Evolutionary conservation across 768 basidiomycete genomes (phyloP).

Genomic region (Russula foetens): DNA sequence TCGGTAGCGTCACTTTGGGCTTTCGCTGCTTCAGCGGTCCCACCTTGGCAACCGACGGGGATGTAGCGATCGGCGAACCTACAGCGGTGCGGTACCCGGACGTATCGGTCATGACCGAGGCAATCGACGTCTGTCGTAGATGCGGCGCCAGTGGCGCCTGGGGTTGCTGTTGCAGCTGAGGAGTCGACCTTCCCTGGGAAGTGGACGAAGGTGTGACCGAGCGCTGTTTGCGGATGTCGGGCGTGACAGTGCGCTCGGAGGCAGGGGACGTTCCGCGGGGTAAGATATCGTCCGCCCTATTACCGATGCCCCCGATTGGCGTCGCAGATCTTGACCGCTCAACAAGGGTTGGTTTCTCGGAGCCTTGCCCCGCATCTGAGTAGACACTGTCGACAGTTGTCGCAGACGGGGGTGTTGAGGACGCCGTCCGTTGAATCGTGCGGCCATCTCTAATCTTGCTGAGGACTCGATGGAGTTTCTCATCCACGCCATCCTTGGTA

Average conservation of each 20-base stretch:
- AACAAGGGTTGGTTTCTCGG: slow-evolving; percentile 17
- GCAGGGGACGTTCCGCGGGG: slow-evolving; percentile 26
- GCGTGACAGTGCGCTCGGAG: slow-evolving; percentile 26
- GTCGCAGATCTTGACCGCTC: slow-evolving; percentile 22
- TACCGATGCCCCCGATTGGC: slow-evolving; percentile 12
- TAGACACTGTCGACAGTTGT: slow-evolving; percentile 26
- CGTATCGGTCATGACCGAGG: slow-evolving; percentile 16
- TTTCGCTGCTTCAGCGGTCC: slow-evolving; percentile 33
- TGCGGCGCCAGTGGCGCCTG: slow-evolving; percentile 2
- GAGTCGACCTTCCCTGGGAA: slow-evolving; percentile 4
- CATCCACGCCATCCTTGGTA: slow-evolving; percentile 49
- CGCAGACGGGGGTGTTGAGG: slow-evolving; percentile 21
- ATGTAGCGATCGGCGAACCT: slow-evolving; percentile 8
- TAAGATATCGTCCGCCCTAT: slow-evolving; percentile 9
- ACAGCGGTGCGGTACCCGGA: slow-evolving; percentile 20
- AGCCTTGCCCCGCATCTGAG: slow-evolving; percentile 55
- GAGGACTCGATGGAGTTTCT: slow-evolving; percentile 66
- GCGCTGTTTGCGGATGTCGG: slow-evolving; percentile 6
- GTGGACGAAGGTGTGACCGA: slow-evolving; percentile 9
- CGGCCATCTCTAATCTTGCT: slow-evolving; percentile 66
- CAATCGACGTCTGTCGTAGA: slow-evolving; percentile 12
- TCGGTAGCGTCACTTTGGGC: slow-evolving; percentile 42
- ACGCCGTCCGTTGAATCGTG: slow-evolving; percentile 27
- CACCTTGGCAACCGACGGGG: slow-evolving; percentile 18
- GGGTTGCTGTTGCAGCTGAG: neutral